Percentiles rank a stretch among this genome's conserved stretches.
Conservation (phyloP, 2,329 filamentous ascomycete genomes). For the Stagonosporopsis chrysanthemi region DNA sequence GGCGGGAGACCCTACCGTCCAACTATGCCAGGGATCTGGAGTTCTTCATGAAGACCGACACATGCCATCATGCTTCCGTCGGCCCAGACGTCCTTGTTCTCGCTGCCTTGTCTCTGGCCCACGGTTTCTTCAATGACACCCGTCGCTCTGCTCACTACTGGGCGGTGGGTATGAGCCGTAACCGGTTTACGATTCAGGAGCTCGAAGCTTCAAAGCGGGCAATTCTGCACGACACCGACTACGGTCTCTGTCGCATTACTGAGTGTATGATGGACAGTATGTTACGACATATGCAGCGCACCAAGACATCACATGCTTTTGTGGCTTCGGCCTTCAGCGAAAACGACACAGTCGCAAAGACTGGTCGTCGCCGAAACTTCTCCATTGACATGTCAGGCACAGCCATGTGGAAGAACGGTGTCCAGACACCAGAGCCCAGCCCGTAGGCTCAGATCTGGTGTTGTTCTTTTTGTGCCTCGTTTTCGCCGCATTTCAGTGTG, state of each 20-base stretch:
- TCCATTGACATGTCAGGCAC: conserved; percentile 38
- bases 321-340: not conserved
- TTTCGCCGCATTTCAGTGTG: conserved; percentile 2
- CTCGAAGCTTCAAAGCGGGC: conserved; percentile 44
- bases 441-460: conserved; percentile 31
- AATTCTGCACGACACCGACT: conserved; percentile 49
- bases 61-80: conserved; percentile 24
- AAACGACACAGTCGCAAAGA: conserved; percentile 14
- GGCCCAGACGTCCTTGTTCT: conserved; percentile 48
- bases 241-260: conserved; percentile 46
- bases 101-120: conserved; percentile 45
- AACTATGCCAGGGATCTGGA: conserved; percentile 23
- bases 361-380: conserved; percentile 33
- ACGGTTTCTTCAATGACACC: conserved; percentile 45
- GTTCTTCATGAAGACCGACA: conserved; percentile 27
- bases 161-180: conserved; percentile 37
- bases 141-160: conserved; percentile 43
- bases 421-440: conserved; percentile 51
- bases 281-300: conserved; percentile 42
- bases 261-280: conserved; percentile 42
- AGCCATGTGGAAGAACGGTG: conserved; percentile 43
- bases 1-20: conserved; percentile 37
- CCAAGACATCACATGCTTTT: conserved; percentile 3
- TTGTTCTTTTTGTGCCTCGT: conserved; percentile 3
- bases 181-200: conserved; percentile 37